These are phyloP conservation scores for Didymella exigua DNA, from an alignment of 2,329 filamentous ascomycete species.

Conservation along the genomic window DNA sequence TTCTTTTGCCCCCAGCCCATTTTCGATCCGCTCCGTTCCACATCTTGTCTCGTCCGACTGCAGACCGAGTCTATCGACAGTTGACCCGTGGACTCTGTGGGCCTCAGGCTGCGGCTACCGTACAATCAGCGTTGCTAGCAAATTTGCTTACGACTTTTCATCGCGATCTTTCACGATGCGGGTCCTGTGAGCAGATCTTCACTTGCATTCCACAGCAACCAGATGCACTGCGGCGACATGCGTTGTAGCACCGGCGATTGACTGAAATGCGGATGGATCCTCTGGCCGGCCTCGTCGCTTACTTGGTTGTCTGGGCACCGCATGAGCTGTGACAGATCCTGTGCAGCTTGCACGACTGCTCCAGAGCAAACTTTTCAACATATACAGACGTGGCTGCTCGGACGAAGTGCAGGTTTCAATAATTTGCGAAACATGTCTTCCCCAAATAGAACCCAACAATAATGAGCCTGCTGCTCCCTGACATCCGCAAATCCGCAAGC, in stretches of 20 bases:
- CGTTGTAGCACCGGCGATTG: conserved; percentile 8
- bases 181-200: conserved; percentile 13
- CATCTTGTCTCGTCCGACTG: conserved; percentile 26
- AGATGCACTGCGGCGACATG: conserved; percentile 10
- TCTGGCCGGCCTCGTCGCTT: conserved; percentile 15
- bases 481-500: conserved; percentile 18
- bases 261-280: conserved; percentile 19
- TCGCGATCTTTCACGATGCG: conserved; percentile 25
- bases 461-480: conserved; percentile 18
- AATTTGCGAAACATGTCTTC: conserved; percentile 24
- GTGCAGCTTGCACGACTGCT: conserved; percentile 31
- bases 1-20: conserved; percentile 29
- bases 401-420: conserved; percentile 37
- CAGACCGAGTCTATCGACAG: conserved; percentile 26
- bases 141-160: conserved; percentile 33
- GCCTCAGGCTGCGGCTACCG: conserved; percentile 14
- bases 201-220: conserved; percentile 12
- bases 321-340: conserved; percentile 28
- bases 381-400: conserved; percentile 29
- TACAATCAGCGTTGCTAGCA: conserved; percentile 21
- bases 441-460: conserved; percentile 15
- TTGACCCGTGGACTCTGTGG: conserved; percentile 23
- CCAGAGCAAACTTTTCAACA: conserved; percentile 40
- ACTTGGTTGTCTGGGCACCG: conserved; percentile 15
- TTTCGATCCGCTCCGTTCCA: conserved; percentile 36